A percentile compares a stretch with the other conserved stretches of the same genome.
Evolutionary conservation across 495 filamentous ascomycete species (phyloP).

Genomic region (Xylaria venustula): DNA sequence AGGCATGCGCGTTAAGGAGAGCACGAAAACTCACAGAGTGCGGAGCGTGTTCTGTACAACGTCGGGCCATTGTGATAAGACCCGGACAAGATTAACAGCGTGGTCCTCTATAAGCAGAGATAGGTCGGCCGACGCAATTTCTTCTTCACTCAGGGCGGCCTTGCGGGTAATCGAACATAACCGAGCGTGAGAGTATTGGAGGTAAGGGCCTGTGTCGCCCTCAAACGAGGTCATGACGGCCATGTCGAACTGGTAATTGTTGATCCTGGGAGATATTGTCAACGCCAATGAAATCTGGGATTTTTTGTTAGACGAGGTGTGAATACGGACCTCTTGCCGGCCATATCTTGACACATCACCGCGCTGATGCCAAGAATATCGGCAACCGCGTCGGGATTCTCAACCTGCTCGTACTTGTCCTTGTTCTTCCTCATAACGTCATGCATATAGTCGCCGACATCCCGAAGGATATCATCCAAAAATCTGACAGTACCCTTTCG

Average conservation of each 20-base stretch:
- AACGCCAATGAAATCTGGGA: neutral
- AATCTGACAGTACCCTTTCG: conserved; percentile 54
- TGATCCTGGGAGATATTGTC: conserved; percentile 44
- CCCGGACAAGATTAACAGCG: conserved; percentile 58
- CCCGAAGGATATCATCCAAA: conserved; percentile 61
- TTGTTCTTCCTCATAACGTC: conserved; percentile 64
- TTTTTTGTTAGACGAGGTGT: no score
- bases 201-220: conserved; percentile 67
- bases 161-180: conserved; percentile 60
- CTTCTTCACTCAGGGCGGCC: conserved; percentile 49
- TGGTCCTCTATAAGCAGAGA: conserved; percentile 58
- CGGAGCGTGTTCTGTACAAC: conserved; percentile 61
- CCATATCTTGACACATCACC: conserved; percentile 68
- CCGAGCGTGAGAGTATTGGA: conserved; percentile 68
- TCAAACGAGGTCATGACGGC: conserved; percentile 68
- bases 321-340: conserved; percentile 55
- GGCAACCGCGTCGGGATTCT: conserved; percentile 52
- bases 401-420: conserved; percentile 59
- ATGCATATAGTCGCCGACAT: conserved; percentile 64
- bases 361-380: conserved; percentile 61
- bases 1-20: neutral
- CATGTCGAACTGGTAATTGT: conserved; percentile 64
- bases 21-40: conserved; percentile 37
- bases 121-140: conserved; percentile 57
- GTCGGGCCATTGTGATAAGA: conserved; percentile 65